Evolutionary conservation across 768 basidiomycete species (phyloP).

Genomic region (Russula virescens): DNA sequence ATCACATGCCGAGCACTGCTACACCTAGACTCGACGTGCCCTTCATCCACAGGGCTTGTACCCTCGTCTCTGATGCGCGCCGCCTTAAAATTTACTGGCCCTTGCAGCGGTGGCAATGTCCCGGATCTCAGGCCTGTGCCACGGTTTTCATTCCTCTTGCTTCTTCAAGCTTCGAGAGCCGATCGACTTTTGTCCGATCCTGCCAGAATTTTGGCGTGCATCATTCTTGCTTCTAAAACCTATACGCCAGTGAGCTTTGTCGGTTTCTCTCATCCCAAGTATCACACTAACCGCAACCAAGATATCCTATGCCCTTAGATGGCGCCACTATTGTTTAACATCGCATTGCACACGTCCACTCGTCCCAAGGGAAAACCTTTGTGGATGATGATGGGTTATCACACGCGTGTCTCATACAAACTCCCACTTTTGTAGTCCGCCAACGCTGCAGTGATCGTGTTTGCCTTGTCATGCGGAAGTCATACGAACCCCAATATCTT

Average conservation of each 20-base stretch:
- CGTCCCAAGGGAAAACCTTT: not conserved
- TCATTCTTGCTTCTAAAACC: not conserved
- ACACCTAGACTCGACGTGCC: constrained; percentile 30
- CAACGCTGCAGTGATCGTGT: not conserved
- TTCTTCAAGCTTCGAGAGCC: not conserved
- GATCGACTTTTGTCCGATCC: not conserved
- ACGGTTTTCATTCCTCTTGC: not conserved
- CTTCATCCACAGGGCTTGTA: constrained; percentile 20
- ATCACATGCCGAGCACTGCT: constrained; percentile 33
- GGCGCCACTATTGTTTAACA: too few species aligned
- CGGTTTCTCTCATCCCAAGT: not conserved
- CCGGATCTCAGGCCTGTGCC: not conserved
- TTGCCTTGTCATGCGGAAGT: too few species aligned
- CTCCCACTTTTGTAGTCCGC: not conserved
- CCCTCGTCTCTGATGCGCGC: not conserved
- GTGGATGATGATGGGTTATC: not conserved
- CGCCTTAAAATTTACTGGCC: not conserved
- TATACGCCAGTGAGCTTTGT: not conserved
- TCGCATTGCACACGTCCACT: not conserved
- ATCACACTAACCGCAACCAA: not conserved
- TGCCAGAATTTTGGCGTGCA: not conserved
- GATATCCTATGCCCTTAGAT: not conserved
- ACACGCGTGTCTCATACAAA: not conserved
- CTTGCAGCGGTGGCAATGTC: not conserved
- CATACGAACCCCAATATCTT: not conserved